Percentiles rank a stretch among this genome's conserved stretches.
Conservation (phyloP, 176 grass and related monocot genomes). For the Eragrostis curvula region DNA sequence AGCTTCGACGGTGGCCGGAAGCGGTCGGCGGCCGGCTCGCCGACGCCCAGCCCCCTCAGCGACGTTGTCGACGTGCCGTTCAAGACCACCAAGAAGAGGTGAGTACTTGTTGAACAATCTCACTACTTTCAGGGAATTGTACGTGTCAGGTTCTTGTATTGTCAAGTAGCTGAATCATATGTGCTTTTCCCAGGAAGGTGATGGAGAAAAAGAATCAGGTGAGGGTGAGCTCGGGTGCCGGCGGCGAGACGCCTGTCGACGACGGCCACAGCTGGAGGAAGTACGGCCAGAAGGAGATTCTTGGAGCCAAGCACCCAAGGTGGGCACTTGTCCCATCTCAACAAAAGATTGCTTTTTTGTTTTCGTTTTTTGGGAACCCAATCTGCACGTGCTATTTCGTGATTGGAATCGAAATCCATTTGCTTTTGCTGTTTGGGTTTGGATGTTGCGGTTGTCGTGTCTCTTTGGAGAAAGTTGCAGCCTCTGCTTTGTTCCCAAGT, state of each 20-base stretch:
- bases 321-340: background rate
- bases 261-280: constrained; percentile 91
- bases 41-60: background rate
- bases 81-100: constrained; percentile 52
- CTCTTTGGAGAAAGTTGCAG: background rate
- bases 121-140: background rate
- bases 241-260: constrained; percentile 45
- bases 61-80: constrained; percentile 44
- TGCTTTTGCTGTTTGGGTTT: background rate
- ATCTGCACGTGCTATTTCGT: constrained; percentile 14
- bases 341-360: background rate
- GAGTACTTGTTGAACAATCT: background rate
- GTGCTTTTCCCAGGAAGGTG: constrained; percentile 46
- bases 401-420: constrained; percentile 20
- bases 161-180: too few species aligned
- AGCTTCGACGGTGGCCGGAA: background rate
- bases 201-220: constrained; percentile 49
- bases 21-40: constrained; percentile 11
- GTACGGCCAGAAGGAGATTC: constrained; percentile 87
- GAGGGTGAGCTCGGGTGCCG: constrained; percentile 43
- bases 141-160: too few species aligned
- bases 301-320: constrained; percentile 70
- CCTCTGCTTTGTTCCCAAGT: constrained; percentile 3
- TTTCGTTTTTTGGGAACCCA: background rate
- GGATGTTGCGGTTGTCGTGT: background rate